These are phyloP conservation scores for Globisporangium cylindrosporum DNA, from an alignment of 352 stramenopile species.

Conservation along the genomic window DNA sequence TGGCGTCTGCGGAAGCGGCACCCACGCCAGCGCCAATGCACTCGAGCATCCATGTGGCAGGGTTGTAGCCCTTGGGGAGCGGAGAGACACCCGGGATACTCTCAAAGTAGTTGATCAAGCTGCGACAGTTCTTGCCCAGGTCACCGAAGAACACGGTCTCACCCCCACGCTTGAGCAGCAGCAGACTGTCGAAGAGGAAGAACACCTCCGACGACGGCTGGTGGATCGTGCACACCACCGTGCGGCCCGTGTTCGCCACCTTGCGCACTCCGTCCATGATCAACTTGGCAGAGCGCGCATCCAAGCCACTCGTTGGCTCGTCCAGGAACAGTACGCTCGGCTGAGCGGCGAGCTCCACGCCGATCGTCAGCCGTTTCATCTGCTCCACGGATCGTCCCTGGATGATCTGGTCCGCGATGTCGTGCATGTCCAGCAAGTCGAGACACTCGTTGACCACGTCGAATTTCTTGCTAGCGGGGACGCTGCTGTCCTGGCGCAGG, in stretches of 20 bases:
- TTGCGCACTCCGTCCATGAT: conserved; percentile 82
- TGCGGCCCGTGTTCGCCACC: conserved; percentile 40
- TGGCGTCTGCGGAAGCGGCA: not conserved
- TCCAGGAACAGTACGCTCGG: conserved; percentile 75
- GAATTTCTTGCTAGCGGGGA: conserved; percentile 15
- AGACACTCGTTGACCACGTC: conserved; percentile 57
- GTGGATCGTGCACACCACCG: conserved; percentile 12
- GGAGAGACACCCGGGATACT: not conserved
- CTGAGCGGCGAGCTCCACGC: conserved; percentile 63
- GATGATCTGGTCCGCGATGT: conserved; percentile 32
- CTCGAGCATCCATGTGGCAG: conserved; percentile 21
- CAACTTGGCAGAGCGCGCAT: conserved; percentile 70
- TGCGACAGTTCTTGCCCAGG: not conserved
- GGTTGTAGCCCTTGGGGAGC: conserved; percentile 26
- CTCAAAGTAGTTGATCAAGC: not conserved
- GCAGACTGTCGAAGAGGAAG: conserved; percentile 73
- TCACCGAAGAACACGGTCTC: conserved; percentile 31
- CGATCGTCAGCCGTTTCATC: conserved; percentile 36
- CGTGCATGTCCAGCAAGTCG: conserved; percentile 53
- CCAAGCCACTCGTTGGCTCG: conserved; percentile 73
- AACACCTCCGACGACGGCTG: conserved; percentile 26
- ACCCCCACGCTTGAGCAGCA: conserved; percentile 55
- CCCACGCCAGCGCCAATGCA: conserved; percentile 33
- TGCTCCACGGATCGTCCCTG: conserved; percentile 25
- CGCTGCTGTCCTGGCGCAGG: conserved; percentile 32